A percentile compares a stretch with the other conserved stretches of the same genome.
Evolutionary conservation across 2,329 filamentous ascomycete species (phyloP).

Genomic region (Aplosporella prunicola): DNA sequence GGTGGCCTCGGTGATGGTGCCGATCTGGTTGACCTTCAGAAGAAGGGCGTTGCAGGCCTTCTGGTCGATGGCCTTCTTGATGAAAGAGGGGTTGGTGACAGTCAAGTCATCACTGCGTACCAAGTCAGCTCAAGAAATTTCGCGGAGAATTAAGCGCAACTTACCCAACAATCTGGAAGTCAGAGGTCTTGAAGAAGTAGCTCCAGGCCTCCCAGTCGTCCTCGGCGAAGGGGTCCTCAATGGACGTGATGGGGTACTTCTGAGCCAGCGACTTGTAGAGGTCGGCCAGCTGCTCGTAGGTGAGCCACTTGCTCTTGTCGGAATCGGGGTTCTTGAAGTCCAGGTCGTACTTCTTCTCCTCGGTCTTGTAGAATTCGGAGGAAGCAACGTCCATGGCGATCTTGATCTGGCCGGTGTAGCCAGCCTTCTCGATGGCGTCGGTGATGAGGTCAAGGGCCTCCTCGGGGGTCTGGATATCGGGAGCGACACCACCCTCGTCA

Average conservation of each 20-base stretch:
- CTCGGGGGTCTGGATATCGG: slow-evolving; percentile 93
- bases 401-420: slow-evolving; percentile 92
- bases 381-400: slow-evolving; percentile 99
- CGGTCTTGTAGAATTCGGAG: slow-evolving; percentile 95
- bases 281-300: slow-evolving; percentile 91
- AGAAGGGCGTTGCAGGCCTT: slow-evolving; percentile 98
- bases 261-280: slow-evolving; percentile 77
- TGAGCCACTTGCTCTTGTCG: slow-evolving; percentile 95
- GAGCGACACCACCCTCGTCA: slow-evolving; percentile 98
- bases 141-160: slow-evolving; percentile 14
- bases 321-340: slow-evolving; percentile 99
- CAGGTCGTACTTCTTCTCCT: slow-evolving; percentile 98
- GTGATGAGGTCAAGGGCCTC: slow-evolving; percentile 96
- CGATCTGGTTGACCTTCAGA: slow-evolving; percentile 99
- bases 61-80: slow-evolving; percentile 98
- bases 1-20: slow-evolving; percentile 96
- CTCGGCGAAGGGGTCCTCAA: slow-evolving; percentile 98
- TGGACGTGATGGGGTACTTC: slow-evolving; percentile 98
- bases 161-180: slow-evolving; percentile 89
- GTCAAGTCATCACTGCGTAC: slow-evolving; percentile 84
- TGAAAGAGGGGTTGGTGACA: slow-evolving; percentile 96
- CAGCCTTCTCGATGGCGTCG: slow-evolving; percentile 85
- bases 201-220: slow-evolving; percentile 99
- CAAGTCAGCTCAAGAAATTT: slow-evolving; percentile 6
- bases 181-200: slow-evolving; percentile 99